Percentiles rank a stretch among this genome's conserved stretches.
phyloP scores from a whole-genome alignment of 352 stramenopile species.

The Phytophthora colocasiae region DNA sequence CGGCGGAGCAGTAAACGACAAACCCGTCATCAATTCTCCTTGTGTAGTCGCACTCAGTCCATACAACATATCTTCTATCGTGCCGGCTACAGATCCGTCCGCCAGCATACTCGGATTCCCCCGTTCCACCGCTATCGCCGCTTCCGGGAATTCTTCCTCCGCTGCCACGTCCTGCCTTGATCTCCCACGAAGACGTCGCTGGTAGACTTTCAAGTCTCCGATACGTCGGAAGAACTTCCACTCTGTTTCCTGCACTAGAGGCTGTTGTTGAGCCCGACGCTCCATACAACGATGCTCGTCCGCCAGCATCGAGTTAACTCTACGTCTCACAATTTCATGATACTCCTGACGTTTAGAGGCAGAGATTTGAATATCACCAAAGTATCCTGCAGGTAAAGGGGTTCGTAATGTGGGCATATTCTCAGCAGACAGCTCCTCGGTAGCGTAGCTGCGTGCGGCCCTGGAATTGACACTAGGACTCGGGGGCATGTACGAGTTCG shows the following conservation, averaged over 20 bases:
- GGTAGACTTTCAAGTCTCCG: conserved; percentile 48
- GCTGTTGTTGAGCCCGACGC: conserved; percentile 30
- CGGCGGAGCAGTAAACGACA: conserved; percentile 28
- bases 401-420: conserved; percentile 19
- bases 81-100: conserved; percentile 37
- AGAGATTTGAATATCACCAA: conserved; percentile 37
- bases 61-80: conserved; percentile 57
- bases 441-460: conserved; percentile 1
- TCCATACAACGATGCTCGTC: conserved; percentile 41
- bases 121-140: conserved; percentile 22
- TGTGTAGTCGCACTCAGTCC: conserved; percentile 37
- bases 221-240: conserved; percentile 56
- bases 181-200: conserved; percentile 29
- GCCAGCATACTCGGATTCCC: conserved; percentile 49
- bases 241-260: conserved; percentile 40
- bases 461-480: conserved; percentile 17
- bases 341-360: conserved; percentile 41
- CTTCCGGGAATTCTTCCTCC: conserved; percentile 35
- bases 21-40: conserved; percentile 43
- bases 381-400: conserved; percentile 37
- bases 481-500: conserved; percentile 14
- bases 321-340: conserved; percentile 27
- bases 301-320: conserved; percentile 37
- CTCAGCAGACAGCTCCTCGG: conserved; percentile 14
- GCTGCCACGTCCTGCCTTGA: conserved; percentile 29